Conservation (phyloP, 83 land plant species). For the Larix sibirica region DNA sequence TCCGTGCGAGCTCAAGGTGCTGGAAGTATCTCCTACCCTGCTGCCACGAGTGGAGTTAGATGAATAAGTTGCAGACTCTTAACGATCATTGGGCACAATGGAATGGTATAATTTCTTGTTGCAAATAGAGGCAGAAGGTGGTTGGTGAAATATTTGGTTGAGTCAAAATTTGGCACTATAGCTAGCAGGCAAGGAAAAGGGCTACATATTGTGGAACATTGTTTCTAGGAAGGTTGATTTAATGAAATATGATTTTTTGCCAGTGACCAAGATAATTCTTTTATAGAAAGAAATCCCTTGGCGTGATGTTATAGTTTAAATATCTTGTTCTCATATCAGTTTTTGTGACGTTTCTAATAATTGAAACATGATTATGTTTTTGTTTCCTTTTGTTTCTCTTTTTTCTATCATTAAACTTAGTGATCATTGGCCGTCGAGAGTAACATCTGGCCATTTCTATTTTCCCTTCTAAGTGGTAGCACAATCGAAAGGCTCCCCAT, state of each 20-base stretch:
- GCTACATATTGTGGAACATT: background rate
- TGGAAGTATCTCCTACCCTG: slow-evolving; percentile 30
- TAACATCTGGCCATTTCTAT: background rate
- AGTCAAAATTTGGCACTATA: background rate
- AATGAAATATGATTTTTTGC: background rate
- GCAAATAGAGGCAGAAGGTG: background rate
- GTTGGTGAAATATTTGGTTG: background rate
- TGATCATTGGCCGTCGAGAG: background rate
- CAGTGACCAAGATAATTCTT: background rate
- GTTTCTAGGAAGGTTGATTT: background rate
- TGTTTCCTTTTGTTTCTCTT: background rate
- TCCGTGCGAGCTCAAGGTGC: slow-evolving; percentile 31
- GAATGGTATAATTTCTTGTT: background rate
- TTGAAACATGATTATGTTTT: background rate
- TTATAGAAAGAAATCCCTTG: too few relatives aligned
- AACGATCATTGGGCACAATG: background rate
- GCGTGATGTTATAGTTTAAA: background rate
- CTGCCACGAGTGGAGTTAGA: background rate
- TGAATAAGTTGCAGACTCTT: background rate
- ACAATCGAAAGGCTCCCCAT: background rate
- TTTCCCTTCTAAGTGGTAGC: too few relatives aligned
- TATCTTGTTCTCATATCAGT: background rate
- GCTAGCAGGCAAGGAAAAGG: background rate
- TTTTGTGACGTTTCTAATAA: background rate
- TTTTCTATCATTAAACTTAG: background rate